Base-by-base conservation (phyloP, 2,329 filamentous ascomycete species). In the Verticillium longisporum region DNA sequence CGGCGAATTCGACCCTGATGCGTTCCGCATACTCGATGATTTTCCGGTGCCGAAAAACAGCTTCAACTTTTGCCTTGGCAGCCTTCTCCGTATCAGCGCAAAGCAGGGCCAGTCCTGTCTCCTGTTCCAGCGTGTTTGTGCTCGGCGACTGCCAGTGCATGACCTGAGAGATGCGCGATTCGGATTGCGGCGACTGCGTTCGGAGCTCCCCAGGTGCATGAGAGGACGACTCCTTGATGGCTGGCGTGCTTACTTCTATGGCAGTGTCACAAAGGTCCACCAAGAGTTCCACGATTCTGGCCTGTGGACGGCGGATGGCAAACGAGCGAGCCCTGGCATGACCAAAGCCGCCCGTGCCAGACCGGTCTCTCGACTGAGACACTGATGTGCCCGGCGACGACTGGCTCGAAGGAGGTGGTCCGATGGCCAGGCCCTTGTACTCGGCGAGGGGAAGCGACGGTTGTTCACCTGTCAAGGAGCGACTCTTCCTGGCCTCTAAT, bases 11-110 rank as follows among this genome's bases (percentile, higher is more conserved):
- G 56, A 97, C 84, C 4, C 96, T 90, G 65, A 99, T 97, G 36
- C 96, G 88, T 75, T 99, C 95, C 0, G 93, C 88, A 72, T 99
- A 99, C 73, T 99, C 95, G 36, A 99, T 88, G 58, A 98, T 96
- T 68, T 89, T 88, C 58, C 94, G 88, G 73, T 98, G 92, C 37
- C 95, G 90, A 65, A 96, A 87, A 6, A 98, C 91, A 4, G 94
- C 91, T 69, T 99, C 95, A 1, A 98, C 91, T 73, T 99, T 99
- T 55, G 89, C 85, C 69, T 88, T 91, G 32, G 93, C 90, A 45
- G 92, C 84, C 69, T 84, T 88, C 72, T 95, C 92, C 0, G 93
- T 98, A 71, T 99, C 95, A 14, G 90, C 84, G 71, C 92, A 97
- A n/a, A 99, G 78, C 32, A 92, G 75, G 41, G 92, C 89, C 31